These are phyloP conservation scores for Gomphus bonarii DNA, from an alignment of 1,284 basidiomycete species.

Conservation along the genomic window DNA sequence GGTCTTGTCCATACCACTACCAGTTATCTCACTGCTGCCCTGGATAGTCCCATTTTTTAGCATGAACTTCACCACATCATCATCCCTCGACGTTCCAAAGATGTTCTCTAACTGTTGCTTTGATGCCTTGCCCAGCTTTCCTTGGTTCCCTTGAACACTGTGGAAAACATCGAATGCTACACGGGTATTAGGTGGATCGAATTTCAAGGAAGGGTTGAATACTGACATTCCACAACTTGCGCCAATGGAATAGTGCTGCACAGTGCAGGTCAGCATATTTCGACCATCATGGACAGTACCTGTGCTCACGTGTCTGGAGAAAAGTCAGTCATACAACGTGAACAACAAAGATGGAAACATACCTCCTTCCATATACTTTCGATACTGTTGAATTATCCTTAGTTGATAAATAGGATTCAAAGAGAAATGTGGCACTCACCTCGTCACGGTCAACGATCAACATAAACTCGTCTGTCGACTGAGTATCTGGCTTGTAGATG, in stretches of 20 bases:
- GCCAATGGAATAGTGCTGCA: slow-evolving; percentile 53
- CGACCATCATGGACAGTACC: background rate
- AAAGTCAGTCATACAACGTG: slow-evolving; percentile 18
- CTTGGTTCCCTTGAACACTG: slow-evolving; percentile 63
- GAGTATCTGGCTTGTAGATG: slow-evolving; percentile 64
- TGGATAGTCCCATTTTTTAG: slow-evolving; percentile 54
- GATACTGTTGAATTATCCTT: slow-evolving; percentile 38
- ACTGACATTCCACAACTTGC: slow-evolving; percentile 57
- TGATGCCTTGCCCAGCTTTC: slow-evolving; percentile 56
- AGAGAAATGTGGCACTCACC: slow-evolving; percentile 30
- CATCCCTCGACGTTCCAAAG: slow-evolving; percentile 57
- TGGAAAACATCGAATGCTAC: slow-evolving; percentile 38
- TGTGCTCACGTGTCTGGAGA: slow-evolving; percentile 53
- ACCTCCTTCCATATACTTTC: slow-evolving; percentile 75
- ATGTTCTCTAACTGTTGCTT: slow-evolving; percentile 66
- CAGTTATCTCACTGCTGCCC: slow-evolving; percentile 11
- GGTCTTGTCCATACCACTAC: slow-evolving; percentile 9
- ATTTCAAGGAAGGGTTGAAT: background rate
- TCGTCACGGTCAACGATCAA: slow-evolving; percentile 57
- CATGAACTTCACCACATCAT: slow-evolving; percentile 48
- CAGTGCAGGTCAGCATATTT: slow-evolving; percentile 4
- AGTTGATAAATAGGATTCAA: background rate
- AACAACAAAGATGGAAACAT: slow-evolving; percentile 19
- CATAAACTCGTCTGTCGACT: slow-evolving; percentile 60
- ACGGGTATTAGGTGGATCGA: background rate